Conservation (phyloP, 1,284 basidiomycete genomes). For the Trichosporon sp. region DNA sequence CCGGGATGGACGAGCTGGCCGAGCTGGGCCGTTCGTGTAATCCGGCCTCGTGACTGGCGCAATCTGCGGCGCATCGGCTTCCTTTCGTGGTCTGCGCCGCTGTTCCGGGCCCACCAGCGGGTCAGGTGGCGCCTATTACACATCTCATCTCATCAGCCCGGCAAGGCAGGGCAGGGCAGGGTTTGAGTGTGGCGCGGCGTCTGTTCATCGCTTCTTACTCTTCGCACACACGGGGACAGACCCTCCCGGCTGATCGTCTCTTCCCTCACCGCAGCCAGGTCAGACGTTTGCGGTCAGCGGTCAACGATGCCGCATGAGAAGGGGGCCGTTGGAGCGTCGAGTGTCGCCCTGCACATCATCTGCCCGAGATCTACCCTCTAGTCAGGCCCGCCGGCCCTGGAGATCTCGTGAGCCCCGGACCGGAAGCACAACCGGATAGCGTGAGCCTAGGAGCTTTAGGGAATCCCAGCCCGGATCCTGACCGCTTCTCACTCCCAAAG, state of each 20-base stretch:
- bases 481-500: background rate
- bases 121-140: background rate
- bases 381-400: background rate
- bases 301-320: background rate
- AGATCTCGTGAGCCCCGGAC: background rate
- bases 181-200: background rate
- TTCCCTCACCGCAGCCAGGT: no score
- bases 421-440: background rate
- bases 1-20: no score
- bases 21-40: background rate
- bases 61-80: background rate
- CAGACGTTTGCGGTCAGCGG: no score
- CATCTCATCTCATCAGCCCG: no score
- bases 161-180: no score
- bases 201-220: background rate
- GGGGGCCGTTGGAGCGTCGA: background rate
- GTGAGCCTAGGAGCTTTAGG: background rate
- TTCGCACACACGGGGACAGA: no score
- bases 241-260: no score
- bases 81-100: background rate
- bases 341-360: background rate
- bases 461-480: background rate
- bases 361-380: no score
- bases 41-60: background rate
- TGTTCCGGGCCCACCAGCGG: background rate